Evolutionary conservation across 2,329 filamentous ascomycete species (phyloP).

Genomic region (Penicillium rolfsii): DNA sequence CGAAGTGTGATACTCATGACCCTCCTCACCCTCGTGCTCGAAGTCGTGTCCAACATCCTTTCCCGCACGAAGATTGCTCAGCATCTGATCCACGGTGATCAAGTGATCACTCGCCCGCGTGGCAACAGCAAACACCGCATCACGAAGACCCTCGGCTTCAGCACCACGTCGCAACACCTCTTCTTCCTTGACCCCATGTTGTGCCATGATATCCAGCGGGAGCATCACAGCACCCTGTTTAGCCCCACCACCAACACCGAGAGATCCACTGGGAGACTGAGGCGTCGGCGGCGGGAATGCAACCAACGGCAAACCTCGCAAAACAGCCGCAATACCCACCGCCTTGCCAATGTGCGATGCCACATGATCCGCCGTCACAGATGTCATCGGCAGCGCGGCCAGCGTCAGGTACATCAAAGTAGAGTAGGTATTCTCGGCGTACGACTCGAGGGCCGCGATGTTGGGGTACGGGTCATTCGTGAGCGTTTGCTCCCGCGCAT

Average conservation of each 20-base stretch:
- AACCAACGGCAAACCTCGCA: conserved; percentile 87
- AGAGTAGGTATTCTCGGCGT: conserved; percentile 93
- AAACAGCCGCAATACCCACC: conserved; percentile 79
- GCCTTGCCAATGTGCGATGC: conserved; percentile 96
- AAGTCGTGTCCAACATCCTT: conserved; percentile 80
- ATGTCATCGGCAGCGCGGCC: conserved; percentile 75
- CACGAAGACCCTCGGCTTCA: conserved; percentile 76
- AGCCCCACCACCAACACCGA: conserved; percentile 41
- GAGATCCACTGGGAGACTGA: conserved; percentile 56
- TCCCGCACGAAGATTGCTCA: conserved; percentile 75
- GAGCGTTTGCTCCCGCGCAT: conserved; percentile 78
- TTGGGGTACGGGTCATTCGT: conserved; percentile 79
- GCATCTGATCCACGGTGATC: conserved; percentile 90
- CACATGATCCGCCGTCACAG: conserved; percentile 85
- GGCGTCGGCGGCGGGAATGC: conserved; percentile 71
- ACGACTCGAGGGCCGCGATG: conserved; percentile 75
- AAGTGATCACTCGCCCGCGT: conserved; percentile 94
- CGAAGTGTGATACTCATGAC: conserved; percentile 55
- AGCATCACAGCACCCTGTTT: conserved; percentile 72
- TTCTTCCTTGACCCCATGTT: conserved; percentile 79
- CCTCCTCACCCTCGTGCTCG: conserved; percentile 80
- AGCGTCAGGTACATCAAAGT: conserved; percentile 88
- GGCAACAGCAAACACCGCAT: conserved; percentile 89
- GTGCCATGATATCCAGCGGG: conserved; percentile 87
- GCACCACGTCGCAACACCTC: conserved; percentile 82